A percentile compares a stretch with the other conserved stretches of the same genome.
phyloP scores from a whole-genome alignment of 2,329 filamentous ascomycete species.

The Tolypocladium sp. region DNA sequence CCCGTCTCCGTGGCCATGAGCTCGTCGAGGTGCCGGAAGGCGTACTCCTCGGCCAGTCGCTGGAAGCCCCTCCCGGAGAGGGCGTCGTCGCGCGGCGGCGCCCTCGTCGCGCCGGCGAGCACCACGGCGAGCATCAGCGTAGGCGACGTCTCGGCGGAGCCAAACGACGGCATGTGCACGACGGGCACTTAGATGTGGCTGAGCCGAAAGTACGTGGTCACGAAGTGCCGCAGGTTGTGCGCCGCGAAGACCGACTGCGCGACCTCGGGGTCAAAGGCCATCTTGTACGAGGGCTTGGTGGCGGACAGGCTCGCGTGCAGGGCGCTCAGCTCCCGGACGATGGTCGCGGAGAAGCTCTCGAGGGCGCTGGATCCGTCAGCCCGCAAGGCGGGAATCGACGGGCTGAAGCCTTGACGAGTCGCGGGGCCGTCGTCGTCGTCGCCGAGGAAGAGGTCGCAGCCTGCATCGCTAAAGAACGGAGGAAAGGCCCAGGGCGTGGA shows the following conservation, averaged over 20 bases:
- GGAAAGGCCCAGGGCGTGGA: not conserved
- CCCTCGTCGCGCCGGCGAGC: conserved; percentile 5
- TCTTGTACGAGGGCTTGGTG: not conserved
- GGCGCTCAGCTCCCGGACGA: not conserved
- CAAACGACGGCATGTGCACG: conserved; percentile 15
- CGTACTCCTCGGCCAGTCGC: not conserved
- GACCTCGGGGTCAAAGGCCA: not conserved
- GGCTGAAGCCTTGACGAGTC: not conserved
- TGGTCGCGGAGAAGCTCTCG: not conserved
- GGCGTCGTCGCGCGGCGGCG: not conserved
- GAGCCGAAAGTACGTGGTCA: conserved; percentile 14
- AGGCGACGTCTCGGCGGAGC: conserved; percentile 3
- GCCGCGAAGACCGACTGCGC: conserved; percentile 10
- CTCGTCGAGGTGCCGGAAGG: not conserved
- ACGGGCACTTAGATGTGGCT: conserved; percentile 17
- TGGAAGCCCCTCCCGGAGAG: not conserved
- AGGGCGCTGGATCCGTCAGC: not conserved
- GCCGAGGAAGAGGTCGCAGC: not conserved
- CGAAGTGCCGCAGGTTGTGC: conserved; percentile 9
- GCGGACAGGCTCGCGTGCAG: not conserved
- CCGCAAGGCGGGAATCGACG: not conserved
- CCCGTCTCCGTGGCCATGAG: not conserved
- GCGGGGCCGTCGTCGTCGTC: not conserved
- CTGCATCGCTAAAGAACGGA: conserved; percentile 5
- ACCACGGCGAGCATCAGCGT: conserved; percentile 9